Percentiles rank a stretch among this genome's conserved stretches.
phyloP scores from a whole-genome alignment of 116 monocot genomes.

The Dioscorea cayenensis region DNA sequence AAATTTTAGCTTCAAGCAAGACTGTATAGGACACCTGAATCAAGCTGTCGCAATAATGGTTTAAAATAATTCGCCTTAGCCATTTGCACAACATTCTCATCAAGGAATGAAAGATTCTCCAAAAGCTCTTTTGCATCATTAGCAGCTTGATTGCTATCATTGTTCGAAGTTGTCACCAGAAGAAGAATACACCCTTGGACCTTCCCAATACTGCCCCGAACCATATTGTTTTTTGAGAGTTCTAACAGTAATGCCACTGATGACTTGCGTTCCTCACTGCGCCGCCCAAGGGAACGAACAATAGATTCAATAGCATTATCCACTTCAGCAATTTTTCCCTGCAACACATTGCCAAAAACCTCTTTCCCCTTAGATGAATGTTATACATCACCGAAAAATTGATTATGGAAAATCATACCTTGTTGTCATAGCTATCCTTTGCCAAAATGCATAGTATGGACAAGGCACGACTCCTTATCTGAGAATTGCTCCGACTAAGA shows the following conservation, averaged over 20 bases:
- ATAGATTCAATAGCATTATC: slow-evolving; percentile 24
- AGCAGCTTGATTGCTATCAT: slow-evolving; percentile 26
- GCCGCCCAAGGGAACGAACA: slow-evolving; percentile 19
- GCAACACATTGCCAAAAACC: not conserved
- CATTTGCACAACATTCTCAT: slow-evolving; percentile 33
- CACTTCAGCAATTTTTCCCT: slow-evolving; percentile 29
- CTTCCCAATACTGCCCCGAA: slow-evolving; percentile 16
- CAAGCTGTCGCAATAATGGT: slow-evolving; percentile 17
- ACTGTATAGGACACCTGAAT: slow-evolving; percentile 10
- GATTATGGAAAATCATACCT: slow-evolving; percentile 11
- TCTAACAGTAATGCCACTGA: slow-evolving; percentile 27
- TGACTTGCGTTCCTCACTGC: slow-evolving; percentile 23
- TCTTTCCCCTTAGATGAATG: not conserved
- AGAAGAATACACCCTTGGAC: slow-evolving; percentile 36
- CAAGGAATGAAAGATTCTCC: slow-evolving; percentile 24
- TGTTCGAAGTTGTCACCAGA: slow-evolving; percentile 23
- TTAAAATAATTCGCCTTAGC: slow-evolving; percentile 33
- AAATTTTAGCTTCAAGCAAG: not conserved
- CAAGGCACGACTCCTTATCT: slow-evolving; percentile 12
- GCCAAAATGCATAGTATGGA: slow-evolving; percentile 15
- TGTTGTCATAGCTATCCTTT: slow-evolving; percentile 16
- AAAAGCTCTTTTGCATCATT: slow-evolving; percentile 27
- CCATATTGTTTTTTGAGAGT: slow-evolving; percentile 16
- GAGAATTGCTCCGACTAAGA: slow-evolving; percentile 11
- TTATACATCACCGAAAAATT: not conserved